A percentile compares a stretch with the other conserved stretches of the same genome.
Evolutionary conservation across 2,329 filamentous ascomycete genomes (phyloP).

Genomic region (Setomelanomma holmii): DNA sequence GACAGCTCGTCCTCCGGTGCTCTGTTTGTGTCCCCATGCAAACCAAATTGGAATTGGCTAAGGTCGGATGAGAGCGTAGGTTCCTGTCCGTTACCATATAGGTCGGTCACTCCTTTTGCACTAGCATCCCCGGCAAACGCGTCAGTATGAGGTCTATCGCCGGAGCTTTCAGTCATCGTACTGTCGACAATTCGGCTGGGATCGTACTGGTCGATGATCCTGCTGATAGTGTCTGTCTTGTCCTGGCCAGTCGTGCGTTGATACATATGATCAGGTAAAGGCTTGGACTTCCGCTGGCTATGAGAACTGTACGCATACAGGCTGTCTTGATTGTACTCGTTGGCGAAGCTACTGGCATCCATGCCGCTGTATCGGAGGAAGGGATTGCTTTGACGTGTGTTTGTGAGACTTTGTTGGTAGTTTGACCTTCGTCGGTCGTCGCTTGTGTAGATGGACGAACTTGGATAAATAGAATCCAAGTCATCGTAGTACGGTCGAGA

Average conservation of each 20-base stretch:
- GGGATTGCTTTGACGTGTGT: conserved; percentile 29
- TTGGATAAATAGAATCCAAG: conserved; percentile 35
- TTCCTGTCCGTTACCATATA: no score
- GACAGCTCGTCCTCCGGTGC: neutral
- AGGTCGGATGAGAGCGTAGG: no score
- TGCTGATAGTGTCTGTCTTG: conserved; percentile 44
- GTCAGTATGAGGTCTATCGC: neutral
- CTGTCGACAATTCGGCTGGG: conserved; percentile 9
- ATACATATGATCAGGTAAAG: conserved; percentile 18
- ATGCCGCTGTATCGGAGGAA: conserved; percentile 25
- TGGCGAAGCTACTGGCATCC: conserved; percentile 16
- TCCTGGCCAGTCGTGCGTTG: conserved; percentile 15
- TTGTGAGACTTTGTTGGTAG: conserved; percentile 27
- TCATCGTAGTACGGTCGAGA: conserved; percentile 40
- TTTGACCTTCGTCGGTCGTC: conserved; percentile 28
- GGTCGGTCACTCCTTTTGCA: no score
- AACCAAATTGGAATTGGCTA: conserved; percentile 35
- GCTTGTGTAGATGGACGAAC: conserved; percentile 41
- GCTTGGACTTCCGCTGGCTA: conserved; percentile 17
- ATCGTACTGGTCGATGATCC: conserved; percentile 41
- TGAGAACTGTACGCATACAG: conserved; percentile 18
- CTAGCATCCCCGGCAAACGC: no score
- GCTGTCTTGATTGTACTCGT: conserved; percentile 21
- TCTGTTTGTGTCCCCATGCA: conserved; percentile 4
- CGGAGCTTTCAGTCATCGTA: conserved; percentile 2